Conservation (phyloP, 352 stramenopile genomes). For the Phytophthora fragariaefolia region DNA sequence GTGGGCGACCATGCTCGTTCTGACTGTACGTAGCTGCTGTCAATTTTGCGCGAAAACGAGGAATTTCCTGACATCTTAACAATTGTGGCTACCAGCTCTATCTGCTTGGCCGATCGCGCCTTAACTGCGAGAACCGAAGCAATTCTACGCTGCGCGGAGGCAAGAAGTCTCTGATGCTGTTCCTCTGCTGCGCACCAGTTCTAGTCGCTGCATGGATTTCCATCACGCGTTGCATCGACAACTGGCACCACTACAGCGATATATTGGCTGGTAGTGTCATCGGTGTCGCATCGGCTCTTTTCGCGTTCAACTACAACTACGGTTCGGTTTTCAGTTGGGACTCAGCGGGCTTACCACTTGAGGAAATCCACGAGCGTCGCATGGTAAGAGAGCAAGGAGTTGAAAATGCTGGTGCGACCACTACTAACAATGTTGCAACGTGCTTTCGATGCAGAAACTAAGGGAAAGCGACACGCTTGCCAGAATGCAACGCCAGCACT, state of each 20-base stretch:
- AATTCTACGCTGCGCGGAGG: constrained; percentile 55
- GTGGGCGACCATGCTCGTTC: constrained; percentile 75
- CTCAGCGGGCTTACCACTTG: constrained; percentile 57
- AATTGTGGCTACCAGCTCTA: constrained; percentile 50
- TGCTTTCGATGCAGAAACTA: no score
- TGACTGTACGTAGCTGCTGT: constrained; percentile 53
- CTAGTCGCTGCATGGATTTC: constrained; percentile 74
- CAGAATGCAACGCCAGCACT: constrained; percentile 24
- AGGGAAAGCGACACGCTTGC: constrained; percentile 2
- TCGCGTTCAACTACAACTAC: constrained; percentile 78
- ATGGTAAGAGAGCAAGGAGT: constrained; percentile 49
- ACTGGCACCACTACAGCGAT: constrained; percentile 88
- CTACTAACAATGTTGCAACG: no score
- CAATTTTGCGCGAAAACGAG: no score
- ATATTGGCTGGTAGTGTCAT: constrained; percentile 74
- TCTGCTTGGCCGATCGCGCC: constrained; percentile 67
- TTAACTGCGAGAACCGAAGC: constrained; percentile 68
- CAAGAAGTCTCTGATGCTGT: constrained; percentile 70
- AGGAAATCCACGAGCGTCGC: constrained; percentile 57
- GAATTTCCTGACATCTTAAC: no score
- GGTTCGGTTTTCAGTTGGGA: constrained; percentile 70
- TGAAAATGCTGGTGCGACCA: no score
- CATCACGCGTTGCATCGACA: constrained; percentile 80
- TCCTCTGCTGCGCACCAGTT: constrained; percentile 68
- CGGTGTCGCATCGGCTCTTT: constrained; percentile 44